Evolutionary conservation across 2,329 filamentous ascomycete genomes (phyloP).

Genomic region (Knoxdaviesia capensis): DNA sequence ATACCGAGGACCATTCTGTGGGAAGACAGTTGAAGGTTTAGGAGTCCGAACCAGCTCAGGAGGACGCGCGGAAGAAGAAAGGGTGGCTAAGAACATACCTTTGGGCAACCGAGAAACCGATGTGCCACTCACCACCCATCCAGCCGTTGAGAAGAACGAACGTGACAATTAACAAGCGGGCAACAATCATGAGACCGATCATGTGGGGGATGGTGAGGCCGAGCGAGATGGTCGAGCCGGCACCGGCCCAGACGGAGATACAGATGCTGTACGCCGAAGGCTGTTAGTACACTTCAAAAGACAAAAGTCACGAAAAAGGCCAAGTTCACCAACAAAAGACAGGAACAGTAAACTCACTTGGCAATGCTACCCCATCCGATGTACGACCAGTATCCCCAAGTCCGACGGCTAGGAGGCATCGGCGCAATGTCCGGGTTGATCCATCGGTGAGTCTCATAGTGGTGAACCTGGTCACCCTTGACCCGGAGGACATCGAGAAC

Average conservation of each 20-base stretch:
- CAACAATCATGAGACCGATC: slow-evolving; percentile 7
- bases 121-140: slow-evolving; percentile 27
- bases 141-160: slow-evolving; percentile 15
- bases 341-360: slow-evolving; percentile 3
- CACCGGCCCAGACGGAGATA: slow-evolving; percentile 7
- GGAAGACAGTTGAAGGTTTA: background rate
- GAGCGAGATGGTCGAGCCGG: slow-evolving; percentile 5
- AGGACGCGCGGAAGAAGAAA: too few species aligned
- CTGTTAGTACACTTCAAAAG: background rate
- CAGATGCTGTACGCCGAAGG: slow-evolving; percentile 1
- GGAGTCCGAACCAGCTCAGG: too few species aligned
- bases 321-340: background rate
- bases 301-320: background rate
- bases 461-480: slow-evolving; percentile 16
- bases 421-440: slow-evolving; percentile 23
- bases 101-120: slow-evolving; percentile 15
- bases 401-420: slow-evolving; percentile 21
- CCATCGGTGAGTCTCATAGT: slow-evolving; percentile 27
- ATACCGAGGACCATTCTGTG: slow-evolving; percentile 13
- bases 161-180: slow-evolving; percentile 5
- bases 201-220: slow-evolving; percentile 7
- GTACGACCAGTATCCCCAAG: slow-evolving; percentile 21
- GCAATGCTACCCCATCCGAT: slow-evolving; percentile 7
- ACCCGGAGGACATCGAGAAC: slow-evolving; percentile 11
- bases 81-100: background rate